A percentile compares a stretch with the other conserved stretches of the same genome.
Conservation (phyloP, 352 stramenopile genomes). For the Phytophthora quininea region DNA sequence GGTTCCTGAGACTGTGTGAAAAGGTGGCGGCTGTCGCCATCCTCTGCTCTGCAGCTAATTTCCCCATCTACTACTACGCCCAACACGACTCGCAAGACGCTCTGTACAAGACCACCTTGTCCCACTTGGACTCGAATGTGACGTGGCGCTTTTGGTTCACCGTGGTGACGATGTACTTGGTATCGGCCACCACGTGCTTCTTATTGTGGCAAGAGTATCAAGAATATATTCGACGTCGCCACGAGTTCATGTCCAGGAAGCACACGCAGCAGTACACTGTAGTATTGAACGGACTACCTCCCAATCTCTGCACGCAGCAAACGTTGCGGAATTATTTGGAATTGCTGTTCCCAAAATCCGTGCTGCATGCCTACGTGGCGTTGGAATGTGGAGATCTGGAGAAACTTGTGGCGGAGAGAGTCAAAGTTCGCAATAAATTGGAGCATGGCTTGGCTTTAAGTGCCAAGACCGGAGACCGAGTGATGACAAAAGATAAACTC, state of each 20-base stretch:
- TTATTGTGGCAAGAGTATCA: slow-evolving; percentile 74
- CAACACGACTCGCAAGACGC: slow-evolving; percentile 38
- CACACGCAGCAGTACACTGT: slow-evolving; percentile 81
- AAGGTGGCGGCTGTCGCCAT: slow-evolving; percentile 71
- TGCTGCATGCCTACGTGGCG: slow-evolving; percentile 76
- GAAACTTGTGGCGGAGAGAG: slow-evolving; percentile 69
- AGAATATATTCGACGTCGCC: slow-evolving; percentile 72
- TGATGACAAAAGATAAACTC: slow-evolving; percentile 45
- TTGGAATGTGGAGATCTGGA: slow-evolving; percentile 79
- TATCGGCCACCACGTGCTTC: slow-evolving; percentile 64
- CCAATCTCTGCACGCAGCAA: slow-evolving; percentile 73
- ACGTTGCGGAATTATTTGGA: slow-evolving; percentile 82
- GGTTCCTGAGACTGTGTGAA: slow-evolving; percentile 72
- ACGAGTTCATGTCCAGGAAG: slow-evolving; percentile 77
- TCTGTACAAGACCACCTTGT: slow-evolving; percentile 77
- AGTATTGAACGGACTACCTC: slow-evolving; percentile 76
- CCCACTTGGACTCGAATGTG: slow-evolving; percentile 51
- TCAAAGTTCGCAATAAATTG: slow-evolving; percentile 72
- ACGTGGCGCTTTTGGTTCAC: slow-evolving; percentile 75
- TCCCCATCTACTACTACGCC: slow-evolving; percentile 83
- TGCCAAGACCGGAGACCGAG: slow-evolving; percentile 65
- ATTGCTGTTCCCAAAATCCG: slow-evolving; percentile 69
- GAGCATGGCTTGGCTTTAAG: slow-evolving; percentile 69
- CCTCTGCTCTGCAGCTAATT: slow-evolving; percentile 63
- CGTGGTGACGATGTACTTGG: slow-evolving; percentile 68